Percentiles rank a stretch among this genome's conserved stretches.
Conservation (phyloP, 345 rosid genomes). For the Populus nigra region DNA sequence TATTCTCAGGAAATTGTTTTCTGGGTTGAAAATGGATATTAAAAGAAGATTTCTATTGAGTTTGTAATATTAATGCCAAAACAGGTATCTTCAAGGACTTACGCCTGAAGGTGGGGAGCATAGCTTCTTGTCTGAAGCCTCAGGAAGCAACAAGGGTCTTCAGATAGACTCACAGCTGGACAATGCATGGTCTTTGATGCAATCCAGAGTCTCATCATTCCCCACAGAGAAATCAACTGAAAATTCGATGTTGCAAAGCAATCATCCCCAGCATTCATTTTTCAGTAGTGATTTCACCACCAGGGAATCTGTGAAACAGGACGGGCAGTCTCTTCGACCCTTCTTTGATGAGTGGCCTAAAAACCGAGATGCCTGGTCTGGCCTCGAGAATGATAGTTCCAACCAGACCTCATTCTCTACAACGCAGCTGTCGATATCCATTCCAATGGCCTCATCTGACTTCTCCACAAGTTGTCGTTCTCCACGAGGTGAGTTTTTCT, state of each 20-base stretch:
- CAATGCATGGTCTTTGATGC: slow-evolving; percentile 46
- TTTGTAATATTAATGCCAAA: neutral
- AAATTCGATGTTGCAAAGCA: slow-evolving; percentile 32
- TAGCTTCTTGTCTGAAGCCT: slow-evolving; percentile 43
- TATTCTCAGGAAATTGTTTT: neutral
- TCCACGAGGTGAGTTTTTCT: slow-evolving; percentile 35
- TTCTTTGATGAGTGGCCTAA: slow-evolving; percentile 61
- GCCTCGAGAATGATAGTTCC: slow-evolving; percentile 44
- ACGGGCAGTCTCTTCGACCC: slow-evolving; percentile 51
- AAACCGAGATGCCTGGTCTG: slow-evolving; percentile 41
- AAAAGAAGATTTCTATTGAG: neutral
- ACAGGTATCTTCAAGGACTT: slow-evolving; percentile 46
- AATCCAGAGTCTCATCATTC: slow-evolving; percentile 30
- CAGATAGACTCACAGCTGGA: slow-evolving; percentile 34
- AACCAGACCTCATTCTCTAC: slow-evolving; percentile 44
- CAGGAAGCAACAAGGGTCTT: slow-evolving; percentile 37
- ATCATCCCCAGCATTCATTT: slow-evolving; percentile 33
- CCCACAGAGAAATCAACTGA: slow-evolving; percentile 26
- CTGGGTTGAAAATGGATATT: neutral
- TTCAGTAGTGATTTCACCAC: slow-evolving; percentile 26
- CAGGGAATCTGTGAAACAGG: slow-evolving; percentile 31
- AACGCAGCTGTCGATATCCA: slow-evolving; percentile 55
- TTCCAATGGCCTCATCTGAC: slow-evolving; percentile 46
- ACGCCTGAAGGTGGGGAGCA: slow-evolving; percentile 43
- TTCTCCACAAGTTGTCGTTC: slow-evolving; percentile 42